Base-by-base conservation (phyloP, 768 basidiomycete species). In the Collybia sordida region DNA sequence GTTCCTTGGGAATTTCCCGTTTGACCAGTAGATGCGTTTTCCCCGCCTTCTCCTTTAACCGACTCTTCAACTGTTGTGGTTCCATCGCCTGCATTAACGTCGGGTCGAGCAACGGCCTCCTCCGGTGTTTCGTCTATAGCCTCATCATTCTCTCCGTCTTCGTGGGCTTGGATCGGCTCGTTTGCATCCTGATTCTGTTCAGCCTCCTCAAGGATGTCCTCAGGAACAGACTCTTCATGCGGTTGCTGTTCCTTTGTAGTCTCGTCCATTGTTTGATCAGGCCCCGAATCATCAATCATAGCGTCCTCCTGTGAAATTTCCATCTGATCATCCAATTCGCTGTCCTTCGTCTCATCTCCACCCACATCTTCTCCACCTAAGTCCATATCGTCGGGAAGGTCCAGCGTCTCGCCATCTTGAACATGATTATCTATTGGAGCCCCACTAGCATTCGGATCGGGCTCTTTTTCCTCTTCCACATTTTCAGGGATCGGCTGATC, bases 341-440 rank as follows among this genome's bases (percentile, higher is more conserved):
- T 45, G 12, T 65, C 60, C n/a, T 59, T 59, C 47, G 59, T 61
- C 50, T 66, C 61, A 5, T 65, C 65, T 11, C 60, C 66, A 31
- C 69, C 66, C 18, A 59, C 54, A 9, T 71, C 67, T 42, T 74
- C 72, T 44, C 64, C 71, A 28, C 70, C 79, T 11, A 95, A 64
- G 46, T 92, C 73, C 69, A 96, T 74, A 54, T 93, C 85, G 27
- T 98, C 95, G 0, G 96, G 96, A 8, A 98, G 77, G 59, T 98
- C 89, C 38, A 98, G 78, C 4, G 83, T 85, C 45, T 96, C 78
- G 2, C 86, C 86, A 52, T 97, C 90, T 19, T 79, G 85, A 39
- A 93, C 68, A 51, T 83, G 75, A 17, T 93, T 82, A 49, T 95
- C 86, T 69, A 93, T 77, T 9, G 87, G 82, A 6, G 81, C 80